phyloP scores from a whole-genome alignment of 2,329 filamentous ascomycete species.

The Colletotrichum lupini region DNA sequence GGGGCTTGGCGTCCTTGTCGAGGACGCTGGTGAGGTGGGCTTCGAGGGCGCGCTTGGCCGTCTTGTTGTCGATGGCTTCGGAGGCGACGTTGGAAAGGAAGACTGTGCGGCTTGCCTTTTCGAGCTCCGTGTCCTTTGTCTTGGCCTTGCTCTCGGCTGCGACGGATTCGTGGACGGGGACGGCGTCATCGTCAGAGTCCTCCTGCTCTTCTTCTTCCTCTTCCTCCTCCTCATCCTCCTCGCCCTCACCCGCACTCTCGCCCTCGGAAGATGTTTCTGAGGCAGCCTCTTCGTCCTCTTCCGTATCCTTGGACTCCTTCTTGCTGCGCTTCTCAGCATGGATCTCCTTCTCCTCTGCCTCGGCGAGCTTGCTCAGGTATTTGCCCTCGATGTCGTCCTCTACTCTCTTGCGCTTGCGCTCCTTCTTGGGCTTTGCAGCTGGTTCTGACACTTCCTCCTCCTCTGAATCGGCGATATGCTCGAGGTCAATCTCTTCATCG shows the following conservation, averaged over 20 bases:
- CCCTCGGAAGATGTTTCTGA: conserved; percentile 46
- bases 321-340: conserved; percentile 67
- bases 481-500: conserved; percentile 42
- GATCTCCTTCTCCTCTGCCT: conserved; percentile 66
- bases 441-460: conserved; percentile 53
- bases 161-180: conserved; percentile 69
- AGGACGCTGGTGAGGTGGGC: conserved; percentile 84
- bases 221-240: conserved; percentile 55
- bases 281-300: conserved; percentile 58
- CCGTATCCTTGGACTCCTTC: conserved; percentile 52
- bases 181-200: conserved; percentile 52
- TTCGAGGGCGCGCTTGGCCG: conserved; percentile 81
- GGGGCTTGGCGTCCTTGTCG: conserved; percentile 58
- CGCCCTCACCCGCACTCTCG: conserved; percentile 45
- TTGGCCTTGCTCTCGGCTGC: conserved; percentile 61
- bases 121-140: conserved; percentile 68
- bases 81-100: conserved; percentile 93
- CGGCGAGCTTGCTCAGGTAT: conserved; percentile 74
- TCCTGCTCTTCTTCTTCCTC: conserved; percentile 57
- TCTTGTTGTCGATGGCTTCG: conserved; percentile 83
- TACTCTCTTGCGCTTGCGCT: conserved; percentile 75
- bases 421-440: conserved; percentile 55
- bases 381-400: conserved; percentile 77
- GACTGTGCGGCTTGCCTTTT: conserved; percentile 89
- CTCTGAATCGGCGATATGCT: conserved; percentile 22